A percentile compares a stretch with the other conserved stretches of the same genome.
These are phyloP conservation scores for Tulasnella sp. DNA, from an alignment of 768 basidiomycete species.

Conservation along the genomic window DNA sequence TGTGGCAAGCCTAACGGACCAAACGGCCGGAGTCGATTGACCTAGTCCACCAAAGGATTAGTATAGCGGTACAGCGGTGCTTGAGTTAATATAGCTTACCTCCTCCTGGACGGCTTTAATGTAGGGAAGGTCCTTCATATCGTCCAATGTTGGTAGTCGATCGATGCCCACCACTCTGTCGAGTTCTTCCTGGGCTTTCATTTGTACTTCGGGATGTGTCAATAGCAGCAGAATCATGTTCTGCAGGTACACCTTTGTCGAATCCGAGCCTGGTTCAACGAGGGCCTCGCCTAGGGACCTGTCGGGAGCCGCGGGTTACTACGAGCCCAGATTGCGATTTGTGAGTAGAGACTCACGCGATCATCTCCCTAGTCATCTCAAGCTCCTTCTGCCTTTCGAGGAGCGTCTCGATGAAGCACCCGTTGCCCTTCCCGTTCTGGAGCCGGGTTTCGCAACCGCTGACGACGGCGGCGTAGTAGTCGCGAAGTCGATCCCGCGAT, in stretches of 20 bases:
- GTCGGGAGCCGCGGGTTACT: background rate
- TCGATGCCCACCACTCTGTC: constrained; percentile 32
- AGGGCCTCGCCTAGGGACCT: constrained; percentile 25
- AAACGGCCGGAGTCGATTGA: constrained; percentile 23
- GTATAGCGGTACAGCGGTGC: background rate
- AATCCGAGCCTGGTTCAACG: constrained; percentile 25
- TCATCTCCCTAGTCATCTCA: constrained; percentile 21
- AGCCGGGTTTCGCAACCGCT: constrained; percentile 21
- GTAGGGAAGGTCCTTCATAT: constrained; percentile 39
- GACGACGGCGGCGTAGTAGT: constrained; percentile 23
- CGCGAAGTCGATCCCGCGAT: constrained; percentile 21
- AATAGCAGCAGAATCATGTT: constrained; percentile 17
- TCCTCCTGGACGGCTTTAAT: constrained; percentile 36
- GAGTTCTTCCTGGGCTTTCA: constrained; percentile 42
- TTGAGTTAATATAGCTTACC: constrained; percentile 25
- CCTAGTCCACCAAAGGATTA: background rate
- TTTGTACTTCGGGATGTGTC: constrained; percentile 34
- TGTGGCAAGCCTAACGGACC: constrained; percentile 31
- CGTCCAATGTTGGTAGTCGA: constrained; percentile 31
- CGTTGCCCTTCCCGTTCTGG: constrained; percentile 22
- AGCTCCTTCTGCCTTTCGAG: constrained; percentile 19
- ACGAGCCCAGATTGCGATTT: background rate
- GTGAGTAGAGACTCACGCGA: constrained; percentile 1
- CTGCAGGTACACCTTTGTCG: constrained; percentile 16
- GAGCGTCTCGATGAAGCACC: constrained; percentile 27